These are phyloP conservation scores for Copromyces sp. DNA, from an alignment of 495 filamentous ascomycete species.

Conservation along the genomic window DNA sequence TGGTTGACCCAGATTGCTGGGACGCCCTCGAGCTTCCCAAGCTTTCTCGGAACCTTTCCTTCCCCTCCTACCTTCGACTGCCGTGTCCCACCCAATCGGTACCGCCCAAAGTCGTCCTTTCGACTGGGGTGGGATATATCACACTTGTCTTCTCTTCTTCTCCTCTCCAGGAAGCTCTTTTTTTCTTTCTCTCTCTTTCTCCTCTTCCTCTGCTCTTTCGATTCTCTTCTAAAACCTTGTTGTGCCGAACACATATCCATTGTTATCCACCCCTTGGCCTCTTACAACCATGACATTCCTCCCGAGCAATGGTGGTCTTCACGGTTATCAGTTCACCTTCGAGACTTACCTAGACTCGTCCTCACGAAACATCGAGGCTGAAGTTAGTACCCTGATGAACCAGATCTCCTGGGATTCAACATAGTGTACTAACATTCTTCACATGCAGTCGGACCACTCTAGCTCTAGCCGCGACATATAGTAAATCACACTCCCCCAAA, in stretches of 20 bases:
- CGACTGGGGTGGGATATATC: background rate
- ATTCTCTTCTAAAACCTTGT: background rate
- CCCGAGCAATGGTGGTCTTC: slow-evolving; percentile 5
- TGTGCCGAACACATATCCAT: background rate
- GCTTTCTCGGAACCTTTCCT: background rate
- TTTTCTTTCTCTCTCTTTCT: background rate
- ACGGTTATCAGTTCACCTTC: slow-evolving; percentile 26
- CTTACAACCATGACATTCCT: background rate
- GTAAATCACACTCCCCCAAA: background rate
- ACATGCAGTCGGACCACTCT: background rate
- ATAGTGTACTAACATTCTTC: background rate
- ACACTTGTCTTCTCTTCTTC: background rate
- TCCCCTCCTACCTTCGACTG: background rate
- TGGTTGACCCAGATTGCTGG: slow-evolving; percentile 15
- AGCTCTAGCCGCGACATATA: slow-evolving; percentile 7
- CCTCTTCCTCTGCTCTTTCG: background rate
- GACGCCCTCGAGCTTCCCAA: slow-evolving; percentile 1
- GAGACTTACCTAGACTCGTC: slow-evolving; percentile 20
- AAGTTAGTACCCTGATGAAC: slow-evolving; percentile 16
- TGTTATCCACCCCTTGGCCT: background rate
- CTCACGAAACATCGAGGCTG: slow-evolving; percentile 15
- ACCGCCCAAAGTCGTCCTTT: background rate
- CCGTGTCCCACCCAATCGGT: background rate
- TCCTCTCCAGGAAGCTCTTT: background rate
- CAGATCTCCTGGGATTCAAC: background rate